Percentiles rank a stretch among this genome's conserved stretches.
These are phyloP conservation scores for Neonectria ditissima DNA, from an alignment of 2,329 filamentous ascomycete genomes.

Conservation along the genomic window DNA sequence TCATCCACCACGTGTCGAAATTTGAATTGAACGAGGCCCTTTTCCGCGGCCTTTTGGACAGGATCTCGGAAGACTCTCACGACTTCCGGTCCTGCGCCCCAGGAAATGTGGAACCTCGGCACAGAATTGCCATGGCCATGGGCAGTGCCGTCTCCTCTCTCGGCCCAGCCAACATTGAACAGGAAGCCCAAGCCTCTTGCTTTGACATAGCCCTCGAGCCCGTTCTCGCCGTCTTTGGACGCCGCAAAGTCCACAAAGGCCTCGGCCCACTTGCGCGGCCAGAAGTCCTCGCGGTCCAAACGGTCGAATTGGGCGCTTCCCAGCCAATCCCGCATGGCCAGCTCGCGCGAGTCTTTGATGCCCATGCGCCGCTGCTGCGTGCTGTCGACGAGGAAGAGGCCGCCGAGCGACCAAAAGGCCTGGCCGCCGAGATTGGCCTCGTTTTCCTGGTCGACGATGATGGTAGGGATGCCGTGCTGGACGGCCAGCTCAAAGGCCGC, in stretches of 20 bases:
- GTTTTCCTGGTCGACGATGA: slow-evolving; percentile 71
- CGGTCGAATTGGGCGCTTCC: slow-evolving; percentile 70
- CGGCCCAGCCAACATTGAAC: slow-evolving; percentile 70
- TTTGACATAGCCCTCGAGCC: slow-evolving; percentile 69
- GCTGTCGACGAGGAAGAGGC: slow-evolving; percentile 70
- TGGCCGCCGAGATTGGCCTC: slow-evolving; percentile 68
- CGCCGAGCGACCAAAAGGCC: slow-evolving; percentile 73
- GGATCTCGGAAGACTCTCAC: slow-evolving; percentile 69
- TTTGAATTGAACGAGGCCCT: slow-evolving; percentile 65
- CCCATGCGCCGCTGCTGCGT: slow-evolving; percentile 67
- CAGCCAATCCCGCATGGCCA: slow-evolving; percentile 71
- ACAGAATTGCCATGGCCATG: slow-evolving; percentile 72
- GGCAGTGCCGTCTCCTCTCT: slow-evolving; percentile 66
- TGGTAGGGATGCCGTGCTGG: slow-evolving; percentile 59
- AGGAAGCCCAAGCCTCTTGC: slow-evolving; percentile 64
- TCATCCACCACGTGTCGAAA: slow-evolving; percentile 70
- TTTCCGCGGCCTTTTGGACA: slow-evolving; percentile 63
- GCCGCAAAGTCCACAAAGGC: slow-evolving; percentile 72
- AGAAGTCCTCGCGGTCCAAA: slow-evolving; percentile 62
- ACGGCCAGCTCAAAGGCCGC: slow-evolving; percentile 67
- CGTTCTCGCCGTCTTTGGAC: slow-evolving; percentile 50
- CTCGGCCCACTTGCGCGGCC: slow-evolving; percentile 72
- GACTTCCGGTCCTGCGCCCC: slow-evolving; percentile 71
- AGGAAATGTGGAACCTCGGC: slow-evolving; percentile 71
- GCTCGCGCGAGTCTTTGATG: slow-evolving; percentile 67